Evolutionary conservation across 2,329 filamentous ascomycete species (phyloP), one percentile per base, ranked within the genome.

Genomic region (Rhinocladiella mackenziei): DNA sequence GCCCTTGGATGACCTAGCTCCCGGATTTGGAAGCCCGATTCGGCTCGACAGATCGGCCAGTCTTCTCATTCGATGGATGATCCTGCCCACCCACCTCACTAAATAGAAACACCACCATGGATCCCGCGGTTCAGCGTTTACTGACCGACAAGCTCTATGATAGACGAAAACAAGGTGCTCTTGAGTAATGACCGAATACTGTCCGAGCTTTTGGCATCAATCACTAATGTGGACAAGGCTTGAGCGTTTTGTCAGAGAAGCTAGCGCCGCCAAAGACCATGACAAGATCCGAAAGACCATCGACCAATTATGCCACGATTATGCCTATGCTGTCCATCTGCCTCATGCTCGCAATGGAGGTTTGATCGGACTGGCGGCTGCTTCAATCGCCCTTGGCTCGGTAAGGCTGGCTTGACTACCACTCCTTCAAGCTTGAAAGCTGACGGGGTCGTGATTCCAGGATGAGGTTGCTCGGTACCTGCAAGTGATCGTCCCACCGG

Each of bases 141-240:
- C 76, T 98, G 63, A 94, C 94, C 65, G 92, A 98, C 71, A 98
- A 96, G 78, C 83, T 97, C 63, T 98, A 98, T 67, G 92, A 98
- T 65, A 95, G 94, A 74, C 81, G 94, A 64, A 98, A 98, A 69
- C 83, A 89, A 61, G 92, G 92, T 54, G 92, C 94, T 58, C 79
- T 98, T 45, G 92, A 98, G 89, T 95, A 81, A 48, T 56, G 39
- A 20, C 13, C 14, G 34, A 8, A 26, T 14, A 14, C 23, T 14
- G 5, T 44, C 20, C 13, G 23, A 33, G 35, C 33, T 14, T 42
- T 41, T 17, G 33, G 43, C 43, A 26, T 39, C 17, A n/a, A 13
- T 49, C 20, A 44, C 38, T 41, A 25, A 37, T 29, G 33, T 47
- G 43, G 60, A 20, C 40, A 15, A 95, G 89, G 58, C 83, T 98